These are phyloP conservation scores for Dactylellina drechsleri DNA, from an alignment of 2,329 filamentous ascomycete species.

Conservation along the genomic window DNA sequence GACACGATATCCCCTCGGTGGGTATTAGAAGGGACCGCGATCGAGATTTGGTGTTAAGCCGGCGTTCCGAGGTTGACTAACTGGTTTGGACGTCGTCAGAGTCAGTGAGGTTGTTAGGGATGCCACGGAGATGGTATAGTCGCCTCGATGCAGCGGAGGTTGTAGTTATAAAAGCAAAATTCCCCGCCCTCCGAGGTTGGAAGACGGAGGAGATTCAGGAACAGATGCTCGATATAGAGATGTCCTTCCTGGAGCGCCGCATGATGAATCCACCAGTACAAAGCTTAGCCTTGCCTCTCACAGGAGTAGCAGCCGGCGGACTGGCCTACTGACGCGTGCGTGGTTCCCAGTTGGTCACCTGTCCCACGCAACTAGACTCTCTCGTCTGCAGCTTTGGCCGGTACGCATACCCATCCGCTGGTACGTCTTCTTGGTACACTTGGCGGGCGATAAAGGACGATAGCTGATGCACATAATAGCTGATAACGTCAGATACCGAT, in stretches of 20 bases:
- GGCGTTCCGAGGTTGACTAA: too few species aligned
- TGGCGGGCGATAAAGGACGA: too few species aligned
- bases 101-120: background rate
- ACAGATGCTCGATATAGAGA: background rate
- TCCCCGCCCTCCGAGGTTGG: slow-evolving; percentile 9
- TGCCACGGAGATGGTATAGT: background rate
- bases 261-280: slow-evolving; percentile 16
- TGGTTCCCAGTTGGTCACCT: slow-evolving; percentile 7
- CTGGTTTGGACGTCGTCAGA: too few species aligned
- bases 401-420: too few species aligned
- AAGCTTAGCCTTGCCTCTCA: too few species aligned
- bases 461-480: too few species aligned
- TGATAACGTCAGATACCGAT: too few species aligned
- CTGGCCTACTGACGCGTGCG: slow-evolving; percentile 51
- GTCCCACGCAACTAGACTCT: too few species aligned
- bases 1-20: background rate
- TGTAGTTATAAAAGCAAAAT: background rate
- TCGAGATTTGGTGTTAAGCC: too few species aligned
- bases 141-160: background rate
- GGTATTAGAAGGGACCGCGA: too few species aligned
- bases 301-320: slow-evolving; percentile 1
- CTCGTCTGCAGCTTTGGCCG: too few species aligned
- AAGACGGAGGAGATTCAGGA: slow-evolving; percentile 2
- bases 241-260: slow-evolving; percentile 10
- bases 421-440: too few species aligned